phyloP scores from a whole-genome alignment of 1,284 basidiomycete genomes.

The Butyriboletus appendiculatus region DNA sequence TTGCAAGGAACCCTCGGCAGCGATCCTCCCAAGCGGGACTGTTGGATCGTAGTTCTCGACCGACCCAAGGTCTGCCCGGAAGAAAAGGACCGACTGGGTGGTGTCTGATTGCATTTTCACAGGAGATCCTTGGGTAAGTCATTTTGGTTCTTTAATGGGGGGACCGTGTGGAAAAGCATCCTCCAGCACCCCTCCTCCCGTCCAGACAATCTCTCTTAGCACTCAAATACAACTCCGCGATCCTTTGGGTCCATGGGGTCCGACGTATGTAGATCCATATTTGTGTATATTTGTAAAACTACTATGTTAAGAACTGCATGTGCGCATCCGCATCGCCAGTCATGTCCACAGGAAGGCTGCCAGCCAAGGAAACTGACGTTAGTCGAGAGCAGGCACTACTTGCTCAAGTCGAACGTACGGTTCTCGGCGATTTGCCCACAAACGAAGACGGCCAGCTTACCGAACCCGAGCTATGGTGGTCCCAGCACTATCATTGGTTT shows the following conservation, averaged over 20 bases:
- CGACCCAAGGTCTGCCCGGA: not conserved
- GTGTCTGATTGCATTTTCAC: slow-evolving; percentile 8
- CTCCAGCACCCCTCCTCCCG: not conserved
- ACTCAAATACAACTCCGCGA: slow-evolving; percentile 8
- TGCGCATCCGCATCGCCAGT: not conserved
- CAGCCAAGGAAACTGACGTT: not conserved
- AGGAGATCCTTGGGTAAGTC: not conserved
- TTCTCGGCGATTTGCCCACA: not conserved
- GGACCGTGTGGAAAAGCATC: not conserved
- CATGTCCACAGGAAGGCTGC: not conserved
- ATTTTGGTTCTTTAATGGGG: not conserved
- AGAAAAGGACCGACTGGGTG: slow-evolving; percentile 3
- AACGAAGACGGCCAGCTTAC: slow-evolving; percentile 8
- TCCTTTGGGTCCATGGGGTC: slow-evolving; percentile 10
- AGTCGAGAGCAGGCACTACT: not conserved
- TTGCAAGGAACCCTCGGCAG: not conserved
- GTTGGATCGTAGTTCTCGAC: not conserved
- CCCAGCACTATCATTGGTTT: slow-evolving; percentile 33
- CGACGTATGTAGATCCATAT: slow-evolving; percentile 1
- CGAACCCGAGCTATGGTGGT: slow-evolving; percentile 29
- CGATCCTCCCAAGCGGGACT: not conserved
- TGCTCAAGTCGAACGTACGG: slow-evolving; percentile 1
- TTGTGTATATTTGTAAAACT: slow-evolving; percentile 16
- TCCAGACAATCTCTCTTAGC: not conserved
- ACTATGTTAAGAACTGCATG: too few relatives aligned